Base-by-base conservation (phyloP, 2,329 filamentous ascomycete genomes). In the Emericellopsis atlantica region DNA sequence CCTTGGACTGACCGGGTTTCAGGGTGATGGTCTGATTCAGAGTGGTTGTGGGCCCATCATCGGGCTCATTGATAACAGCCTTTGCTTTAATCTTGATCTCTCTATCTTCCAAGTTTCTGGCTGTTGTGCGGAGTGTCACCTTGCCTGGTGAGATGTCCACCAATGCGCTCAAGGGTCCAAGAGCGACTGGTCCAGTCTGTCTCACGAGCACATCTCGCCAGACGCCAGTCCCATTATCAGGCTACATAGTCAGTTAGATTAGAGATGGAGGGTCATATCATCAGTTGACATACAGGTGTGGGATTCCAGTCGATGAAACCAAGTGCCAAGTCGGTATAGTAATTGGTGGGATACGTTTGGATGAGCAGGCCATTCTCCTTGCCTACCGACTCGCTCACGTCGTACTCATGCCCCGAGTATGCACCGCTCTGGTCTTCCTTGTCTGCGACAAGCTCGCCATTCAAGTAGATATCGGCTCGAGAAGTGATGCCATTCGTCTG, bases 251-350 rank as follows among this genome's bases (percentile, higher is more conserved):
- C 36, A 32, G 23, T 12, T 23, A n/a, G 5, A 21, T 29, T 8
- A 41, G 34, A 34, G 22, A 16, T 15, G 15, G 32, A n/a, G 6
- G 15, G 9, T 14, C 16, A 22, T 5, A 24, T 7, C 6, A 15
- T 31, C 12, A 24, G 16, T 16, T 9, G 14, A 31, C 36, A 22
- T 37, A 40, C 42, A 11, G 42, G 42, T 12, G 7, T 69, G 0
- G 74, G 74, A 41, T 79, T 79, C 75, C 76, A 79, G 48, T 79
- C 75, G 1, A 75, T 67, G 42, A 76, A 80, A 0, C 73, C 73
- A 9, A 77, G 55, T 0, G 69, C 74, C 40, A 81, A 67, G 44
- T 81, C 74, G 21, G 69, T 64, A 14, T 71, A 62, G 50, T 79
- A 79, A 45, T 76, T 62, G 0, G 76, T 79, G 0, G 76, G 75